These are phyloP conservation scores for Sporobolomyces pararoseus DNA, from an alignment of 768 basidiomycete species.

Conservation along the genomic window DNA sequence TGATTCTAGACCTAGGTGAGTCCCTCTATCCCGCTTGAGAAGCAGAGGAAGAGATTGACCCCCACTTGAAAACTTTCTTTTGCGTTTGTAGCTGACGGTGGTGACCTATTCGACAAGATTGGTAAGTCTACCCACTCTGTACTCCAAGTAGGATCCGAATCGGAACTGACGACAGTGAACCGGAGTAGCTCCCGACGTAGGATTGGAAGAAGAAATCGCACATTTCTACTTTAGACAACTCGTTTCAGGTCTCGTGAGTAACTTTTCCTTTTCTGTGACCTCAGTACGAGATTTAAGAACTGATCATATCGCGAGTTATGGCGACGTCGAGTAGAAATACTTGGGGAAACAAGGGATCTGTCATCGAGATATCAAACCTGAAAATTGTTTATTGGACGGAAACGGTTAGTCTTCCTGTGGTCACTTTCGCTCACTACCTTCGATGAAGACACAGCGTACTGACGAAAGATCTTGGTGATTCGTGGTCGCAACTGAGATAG, in stretches of 20 bases:
- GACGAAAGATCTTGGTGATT: not conserved
- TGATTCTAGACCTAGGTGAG: conserved; percentile 70
- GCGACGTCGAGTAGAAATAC: conserved; percentile 58
- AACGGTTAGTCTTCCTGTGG: conserved; percentile 55
- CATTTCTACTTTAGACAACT: conserved; percentile 88
- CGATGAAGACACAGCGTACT: not conserved
- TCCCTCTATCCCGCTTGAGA: no score
- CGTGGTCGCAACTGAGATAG: no score
- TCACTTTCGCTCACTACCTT: not conserved
- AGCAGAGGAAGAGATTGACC: not conserved
- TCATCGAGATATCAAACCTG: conserved; percentile 94
- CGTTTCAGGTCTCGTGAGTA: conserved; percentile 70
- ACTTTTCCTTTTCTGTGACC: no score
- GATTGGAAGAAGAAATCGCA: conserved; percentile 77
- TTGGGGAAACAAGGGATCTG: conserved; percentile 86
- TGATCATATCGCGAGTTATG: no score
- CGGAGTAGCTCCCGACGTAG: conserved; percentile 75
- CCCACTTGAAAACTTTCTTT: not conserved
- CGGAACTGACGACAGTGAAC: conserved; percentile 7
- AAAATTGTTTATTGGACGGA: conserved; percentile 82
- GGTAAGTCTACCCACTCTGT: conserved; percentile 56
- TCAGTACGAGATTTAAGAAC: no score
- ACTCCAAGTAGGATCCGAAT: not conserved
- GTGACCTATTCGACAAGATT: conserved; percentile 97
- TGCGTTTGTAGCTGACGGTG: conserved; percentile 63